A percentile compares a stretch with the other conserved stretches of the same genome.
These are phyloP conservation scores for Amyloporia xantha DNA, from an alignment of 768 basidiomycete genomes.

Conservation along the genomic window DNA sequence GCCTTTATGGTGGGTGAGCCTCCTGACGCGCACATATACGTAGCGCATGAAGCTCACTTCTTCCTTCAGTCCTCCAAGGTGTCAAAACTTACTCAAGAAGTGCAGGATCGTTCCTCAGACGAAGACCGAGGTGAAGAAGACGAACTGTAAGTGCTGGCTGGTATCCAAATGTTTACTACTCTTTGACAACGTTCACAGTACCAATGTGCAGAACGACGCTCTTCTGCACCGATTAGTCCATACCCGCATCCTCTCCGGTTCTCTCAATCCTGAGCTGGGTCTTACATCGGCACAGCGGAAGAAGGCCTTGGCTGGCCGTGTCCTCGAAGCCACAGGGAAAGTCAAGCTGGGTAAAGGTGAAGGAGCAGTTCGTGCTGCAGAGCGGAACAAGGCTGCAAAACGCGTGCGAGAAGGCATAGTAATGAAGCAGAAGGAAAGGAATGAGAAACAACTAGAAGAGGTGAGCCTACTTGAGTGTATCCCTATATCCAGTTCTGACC, in stretches of 20 bases:
- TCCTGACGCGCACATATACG: not conserved
- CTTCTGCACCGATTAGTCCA: constrained; percentile 74
- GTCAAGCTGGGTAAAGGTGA: constrained; percentile 76
- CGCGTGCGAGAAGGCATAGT: constrained; percentile 64
- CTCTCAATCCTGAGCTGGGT: constrained; percentile 53
- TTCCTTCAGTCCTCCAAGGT: constrained; percentile 70
- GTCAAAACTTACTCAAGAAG: constrained; percentile 44
- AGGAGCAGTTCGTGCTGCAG: constrained; percentile 46
- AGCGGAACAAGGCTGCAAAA: constrained; percentile 66
- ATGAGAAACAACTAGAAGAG: constrained; percentile 56
- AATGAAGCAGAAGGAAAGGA: constrained; percentile 53
- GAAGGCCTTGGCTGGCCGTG: constrained; percentile 72
- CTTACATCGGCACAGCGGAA: constrained; percentile 60
- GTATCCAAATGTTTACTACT: no score
- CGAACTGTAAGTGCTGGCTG: constrained; percentile 38
- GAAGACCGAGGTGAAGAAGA: constrained; percentile 35
- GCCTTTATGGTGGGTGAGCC: constrained; percentile 64
- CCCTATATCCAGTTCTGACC: constrained; percentile 4
- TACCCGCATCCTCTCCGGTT: constrained; percentile 72
- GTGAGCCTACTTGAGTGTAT: constrained; percentile 30
- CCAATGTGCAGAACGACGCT: constrained; percentile 72
- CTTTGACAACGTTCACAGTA: no score
- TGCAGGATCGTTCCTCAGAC: constrained; percentile 13
- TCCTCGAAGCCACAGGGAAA: constrained; percentile 63
- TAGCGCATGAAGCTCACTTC: constrained; percentile 1